phyloP scores from a whole-genome alignment of 2,329 filamentous ascomycete species.

The Helotiales sp. region DNA sequence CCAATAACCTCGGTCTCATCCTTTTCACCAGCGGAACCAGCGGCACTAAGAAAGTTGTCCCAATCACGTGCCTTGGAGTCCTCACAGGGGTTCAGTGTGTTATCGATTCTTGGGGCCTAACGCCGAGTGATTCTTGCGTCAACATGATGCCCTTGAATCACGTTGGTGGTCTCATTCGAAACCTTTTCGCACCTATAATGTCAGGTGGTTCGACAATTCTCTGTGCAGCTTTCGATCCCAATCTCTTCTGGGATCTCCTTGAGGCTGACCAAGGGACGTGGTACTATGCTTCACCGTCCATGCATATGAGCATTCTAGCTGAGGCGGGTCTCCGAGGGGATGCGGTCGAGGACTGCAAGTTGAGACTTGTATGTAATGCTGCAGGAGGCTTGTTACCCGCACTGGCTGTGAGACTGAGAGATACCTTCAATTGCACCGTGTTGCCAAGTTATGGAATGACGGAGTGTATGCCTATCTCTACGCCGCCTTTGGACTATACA shows the following conservation, averaged over 20 bases:
- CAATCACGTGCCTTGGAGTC: conserved; percentile 50
- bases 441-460: conserved; percentile 61
- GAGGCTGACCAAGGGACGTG: conserved; percentile 50
- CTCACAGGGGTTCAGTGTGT: conserved; percentile 52
- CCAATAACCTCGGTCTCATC: conserved; percentile 50
- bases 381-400: conserved; percentile 54
- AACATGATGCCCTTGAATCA: conserved; percentile 63
- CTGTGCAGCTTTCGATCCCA: conserved; percentile 54
- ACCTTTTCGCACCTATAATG: conserved; percentile 55
- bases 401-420: conserved; percentile 47
- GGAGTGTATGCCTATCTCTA: conserved; percentile 59
- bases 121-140: conserved; percentile 48
- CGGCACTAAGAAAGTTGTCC: conserved; percentile 59
- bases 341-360: conserved; percentile 43
- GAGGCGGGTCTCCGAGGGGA: conserved; percentile 42
- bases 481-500: conserved; percentile 51
- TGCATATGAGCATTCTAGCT: conserved; percentile 55
- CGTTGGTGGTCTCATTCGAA: conserved; percentile 53
- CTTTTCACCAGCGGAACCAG: conserved; percentile 59
- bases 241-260: conserved; percentile 55
- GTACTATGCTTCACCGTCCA: conserved; percentile 59
- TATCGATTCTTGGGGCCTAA: conserved; percentile 53
- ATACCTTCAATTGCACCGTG: conserved; percentile 52
- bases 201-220: conserved; percentile 55
- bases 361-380: conserved; percentile 56